phyloP scores from a whole-genome alignment of 148 eudicot species.

The Diospyros lotus region DNA sequence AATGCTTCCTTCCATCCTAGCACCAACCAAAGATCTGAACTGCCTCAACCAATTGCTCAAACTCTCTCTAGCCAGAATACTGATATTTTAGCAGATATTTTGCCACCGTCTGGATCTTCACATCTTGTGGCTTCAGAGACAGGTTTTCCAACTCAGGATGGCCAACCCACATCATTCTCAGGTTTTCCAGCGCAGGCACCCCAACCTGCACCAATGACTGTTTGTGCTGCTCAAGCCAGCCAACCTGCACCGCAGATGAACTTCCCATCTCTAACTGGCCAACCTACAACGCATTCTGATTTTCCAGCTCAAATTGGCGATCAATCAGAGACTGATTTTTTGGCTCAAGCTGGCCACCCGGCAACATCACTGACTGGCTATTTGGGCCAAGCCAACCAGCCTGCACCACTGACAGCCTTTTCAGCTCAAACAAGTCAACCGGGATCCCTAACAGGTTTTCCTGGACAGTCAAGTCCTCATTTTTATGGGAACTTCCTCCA shows the following conservation, averaged over 20 bases:
- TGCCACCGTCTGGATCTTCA: constrained; percentile 60
- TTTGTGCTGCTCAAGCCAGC: constrained; percentile 4
- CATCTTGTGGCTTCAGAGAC: constrained; percentile 22
- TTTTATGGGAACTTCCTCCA: constrained; percentile 29
- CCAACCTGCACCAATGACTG: constrained; percentile 17
- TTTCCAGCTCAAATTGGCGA: constrained; percentile 17
- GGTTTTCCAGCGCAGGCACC: constrained; percentile 21
- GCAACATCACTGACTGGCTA: constrained; percentile 11
- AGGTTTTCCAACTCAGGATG: constrained; percentile 21
- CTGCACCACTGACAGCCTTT: constrained; percentile 22
- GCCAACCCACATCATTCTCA: constrained; percentile 10
- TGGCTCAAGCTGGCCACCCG: constrained; percentile 19
- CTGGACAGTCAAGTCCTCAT: constrained; percentile 20
- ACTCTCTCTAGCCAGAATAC: constrained; percentile 22
- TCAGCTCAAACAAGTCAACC: constrained; percentile 25
- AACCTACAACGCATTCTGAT: constrained; percentile 5
- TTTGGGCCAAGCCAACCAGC: constrained; percentile 18
- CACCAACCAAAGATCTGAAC: constrained; percentile 29
- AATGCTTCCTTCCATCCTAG: constrained; percentile 32
- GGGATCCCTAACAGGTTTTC: constrained; percentile 21
- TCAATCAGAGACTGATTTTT: constrained; percentile 12
- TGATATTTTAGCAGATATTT: constrained; percentile 75
- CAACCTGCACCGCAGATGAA: constrained; percentile 21
- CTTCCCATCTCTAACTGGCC: constrained; percentile 26
- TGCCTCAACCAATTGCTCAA: constrained; percentile 32